A percentile compares a stretch with the other conserved stretches of the same genome.
phyloP scores from a whole-genome alignment of 768 basidiomycete species.

The Rubroboletus satanas region DNA sequence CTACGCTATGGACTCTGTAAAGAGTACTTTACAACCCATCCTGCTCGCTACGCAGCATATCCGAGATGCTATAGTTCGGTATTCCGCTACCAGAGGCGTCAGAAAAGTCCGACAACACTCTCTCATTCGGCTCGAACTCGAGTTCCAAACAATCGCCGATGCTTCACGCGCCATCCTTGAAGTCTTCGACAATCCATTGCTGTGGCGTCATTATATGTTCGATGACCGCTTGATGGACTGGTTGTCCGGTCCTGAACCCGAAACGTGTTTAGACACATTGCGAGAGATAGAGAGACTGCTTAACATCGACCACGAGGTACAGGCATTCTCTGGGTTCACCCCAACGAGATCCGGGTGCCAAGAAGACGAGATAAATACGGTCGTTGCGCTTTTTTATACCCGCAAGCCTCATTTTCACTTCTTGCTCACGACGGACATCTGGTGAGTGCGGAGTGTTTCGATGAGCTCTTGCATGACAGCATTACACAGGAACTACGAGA shows the following conservation, averaged over 20 bases:
- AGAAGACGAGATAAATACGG: background rate
- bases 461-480: background rate
- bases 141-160: constrained; percentile 6
- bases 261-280: constrained; percentile 1
- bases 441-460: background rate
- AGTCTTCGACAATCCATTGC: background rate
- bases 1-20: constrained; percentile 7
- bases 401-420: constrained; percentile 7
- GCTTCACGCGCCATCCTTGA: constrained; percentile 5
- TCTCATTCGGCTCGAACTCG: constrained; percentile 1
- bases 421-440: constrained; percentile 9
- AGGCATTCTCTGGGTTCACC: background rate
- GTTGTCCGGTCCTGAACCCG: constrained; percentile 1
- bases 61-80: background rate
- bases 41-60: background rate
- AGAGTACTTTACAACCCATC: background rate
- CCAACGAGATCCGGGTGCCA: background rate
- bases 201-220: background rate
- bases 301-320: background rate
- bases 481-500: constrained; percentile 1
- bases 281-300: background rate
- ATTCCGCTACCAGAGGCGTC: background rate
- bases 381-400: background rate
- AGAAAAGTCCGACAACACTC: constrained; percentile 4
- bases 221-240: constrained; percentile 4